A percentile compares a stretch with the other conserved stretches of the same genome.
phyloP scores from a whole-genome alignment of 495 filamentous ascomycete species.

The Tuber brumale region DNA sequence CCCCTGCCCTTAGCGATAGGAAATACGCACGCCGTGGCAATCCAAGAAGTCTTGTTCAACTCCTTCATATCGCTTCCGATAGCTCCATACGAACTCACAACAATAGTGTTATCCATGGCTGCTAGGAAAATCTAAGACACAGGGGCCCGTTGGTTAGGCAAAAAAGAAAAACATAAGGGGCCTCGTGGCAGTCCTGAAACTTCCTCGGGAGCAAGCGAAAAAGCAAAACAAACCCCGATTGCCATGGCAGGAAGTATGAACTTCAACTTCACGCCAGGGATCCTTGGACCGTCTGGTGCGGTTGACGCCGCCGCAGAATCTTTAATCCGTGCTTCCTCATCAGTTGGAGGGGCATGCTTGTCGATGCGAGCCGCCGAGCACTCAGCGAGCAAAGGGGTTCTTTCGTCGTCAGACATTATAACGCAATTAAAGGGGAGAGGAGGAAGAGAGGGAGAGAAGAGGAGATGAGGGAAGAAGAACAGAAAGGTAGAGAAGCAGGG shows the following conservation, averaged over 20 bases:
- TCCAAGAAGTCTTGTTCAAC: slow-evolving; percentile 75
- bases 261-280: slow-evolving; percentile 45
- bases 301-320: slow-evolving; percentile 16
- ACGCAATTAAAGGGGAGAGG: neutral
- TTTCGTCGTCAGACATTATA: slow-evolving; percentile 19
- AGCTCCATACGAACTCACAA: slow-evolving; percentile 68
- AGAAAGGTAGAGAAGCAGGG: neutral
- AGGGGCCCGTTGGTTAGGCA: neutral
- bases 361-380: slow-evolving; percentile 7
- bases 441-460: neutral
- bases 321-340: slow-evolving; percentile 13
- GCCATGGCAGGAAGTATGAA: slow-evolving; percentile 54
- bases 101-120: slow-evolving; percentile 75
- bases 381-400: slow-evolving; percentile 18
- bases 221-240: slow-evolving; percentile 50
- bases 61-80: slow-evolving; percentile 77
- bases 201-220: slow-evolving; percentile 1
- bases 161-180: slow-evolving; percentile 6
- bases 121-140: slow-evolving; percentile 58
- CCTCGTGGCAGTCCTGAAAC: neutral
- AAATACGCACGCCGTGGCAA: slow-evolving; percentile 59
- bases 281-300: slow-evolving; percentile 25
- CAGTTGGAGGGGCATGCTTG: neutral
- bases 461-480: neutral
- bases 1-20: neutral